Conservation (phyloP, 139 green algal genomes). For the Asterochloris erici region DNA sequence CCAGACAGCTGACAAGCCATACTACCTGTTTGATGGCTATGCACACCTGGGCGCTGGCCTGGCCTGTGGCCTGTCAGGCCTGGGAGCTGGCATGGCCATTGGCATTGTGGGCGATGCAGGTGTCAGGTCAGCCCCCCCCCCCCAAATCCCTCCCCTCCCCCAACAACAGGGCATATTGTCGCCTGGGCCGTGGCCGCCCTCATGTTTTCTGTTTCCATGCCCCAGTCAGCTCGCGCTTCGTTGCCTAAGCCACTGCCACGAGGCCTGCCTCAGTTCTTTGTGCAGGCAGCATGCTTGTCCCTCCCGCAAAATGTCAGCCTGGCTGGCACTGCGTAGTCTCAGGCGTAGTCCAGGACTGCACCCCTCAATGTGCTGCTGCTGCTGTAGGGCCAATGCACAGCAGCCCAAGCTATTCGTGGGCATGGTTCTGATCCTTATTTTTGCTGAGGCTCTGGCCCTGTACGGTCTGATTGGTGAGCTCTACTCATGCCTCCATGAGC, state of each 20-base stretch:
- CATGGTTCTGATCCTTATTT: constrained; percentile 99
- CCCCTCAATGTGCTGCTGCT: background rate
- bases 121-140: constrained; percentile 62
- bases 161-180: no score
- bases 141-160: no score
- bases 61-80: constrained; percentile 89
- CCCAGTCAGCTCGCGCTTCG: no score
- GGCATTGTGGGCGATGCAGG: constrained; percentile 98
- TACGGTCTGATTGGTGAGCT: constrained; percentile 95
- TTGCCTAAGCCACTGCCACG: background rate
- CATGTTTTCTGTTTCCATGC: no score
- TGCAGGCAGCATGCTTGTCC: background rate
- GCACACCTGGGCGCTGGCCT: constrained; percentile 94
- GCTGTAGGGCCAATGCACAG: constrained; percentile 92
- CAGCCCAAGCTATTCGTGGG: constrained; percentile 99
- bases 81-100: constrained; percentile 98
- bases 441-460: constrained; percentile 96
- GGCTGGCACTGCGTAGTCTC: no score
- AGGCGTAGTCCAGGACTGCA: no score
- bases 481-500: background rate
- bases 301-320: no score
- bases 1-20: constrained; percentile 70
- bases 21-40: constrained; percentile 98
- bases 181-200: no score
- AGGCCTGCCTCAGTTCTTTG: background rate